Base-by-base conservation (phyloP, 441 rosid genomes). In the Populus hybrid region DNA sequence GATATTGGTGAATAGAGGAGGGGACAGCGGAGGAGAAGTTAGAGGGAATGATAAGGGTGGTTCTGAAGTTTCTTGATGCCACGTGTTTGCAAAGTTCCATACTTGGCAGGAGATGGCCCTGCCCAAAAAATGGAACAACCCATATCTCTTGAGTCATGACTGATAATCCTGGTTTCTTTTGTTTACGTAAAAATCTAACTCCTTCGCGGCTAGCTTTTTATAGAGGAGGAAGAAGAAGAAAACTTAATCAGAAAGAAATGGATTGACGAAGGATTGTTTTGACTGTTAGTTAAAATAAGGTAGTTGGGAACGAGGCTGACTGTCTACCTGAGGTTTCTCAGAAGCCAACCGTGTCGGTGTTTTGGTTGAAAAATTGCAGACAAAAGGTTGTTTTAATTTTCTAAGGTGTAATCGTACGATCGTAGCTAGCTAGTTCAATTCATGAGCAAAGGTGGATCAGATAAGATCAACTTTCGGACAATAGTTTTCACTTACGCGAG, bases 71-170 rank as follows among this genome's bases (percentile, higher is more conserved):
- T 50, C 79, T 78, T 1, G 87, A 84, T 40, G 88, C 78, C 1
- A 87, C 28, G 67, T 80, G 85, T n/a, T 78, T 82, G 88, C 88
- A 86, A 9, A 89, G 89, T 68, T 89, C 88, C 70, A 87, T 74
- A 65, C 70, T 84, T 5, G 92, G 92, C 10, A 87, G 82, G 78
- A 89, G 83, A 76, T 89, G 92, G 30, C 92, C 92, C 69, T 89
- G 90, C 28, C 90, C 90, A 32, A 79, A 83, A 76, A 84, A 83
- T 2, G 89, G 85, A 63, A 89, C 72, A 24, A 86, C 82, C 79
- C 84, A 78, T 46, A 89, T 83, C 38, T 84, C 84, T 9, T 72
- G 63, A 2, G 70, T 42, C 83, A 80, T 80, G 70, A 4, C 26
- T 11, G 59, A 14, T n/a, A 18, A 30, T 59, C 8, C 30, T 10